Evolutionary conservation across 805 yeast species (phyloP).

Genomic region (Myxozyma monticola): DNA sequence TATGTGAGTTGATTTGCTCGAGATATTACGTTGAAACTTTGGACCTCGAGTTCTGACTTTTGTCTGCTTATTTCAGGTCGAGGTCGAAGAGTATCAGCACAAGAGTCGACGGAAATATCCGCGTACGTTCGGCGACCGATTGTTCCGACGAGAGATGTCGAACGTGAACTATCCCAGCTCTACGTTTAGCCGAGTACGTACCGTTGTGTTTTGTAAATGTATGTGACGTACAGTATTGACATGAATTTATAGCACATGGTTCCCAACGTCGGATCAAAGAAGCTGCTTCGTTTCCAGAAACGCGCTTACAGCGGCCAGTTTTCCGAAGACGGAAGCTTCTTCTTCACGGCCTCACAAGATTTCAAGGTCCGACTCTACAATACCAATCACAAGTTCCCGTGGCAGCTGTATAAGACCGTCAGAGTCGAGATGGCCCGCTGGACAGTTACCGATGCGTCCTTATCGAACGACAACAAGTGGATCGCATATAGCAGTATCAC

Average conservation of each 20-base stretch:
- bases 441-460: constrained; percentile 37
- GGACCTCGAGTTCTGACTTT: background rate
- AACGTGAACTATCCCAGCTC: constrained; percentile 15
- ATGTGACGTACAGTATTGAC: background rate
- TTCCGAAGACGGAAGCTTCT: constrained; percentile 35
- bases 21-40: background rate
- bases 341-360: constrained; percentile 34
- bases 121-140: constrained; percentile 17
- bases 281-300: constrained; percentile 17
- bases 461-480: constrained; percentile 32
- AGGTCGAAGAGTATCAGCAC: constrained; percentile 11
- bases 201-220: background rate
- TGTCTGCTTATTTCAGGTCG: constrained; percentile 12
- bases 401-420: constrained; percentile 29
- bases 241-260: constrained; percentile 19
- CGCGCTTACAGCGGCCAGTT: constrained; percentile 37
- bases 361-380: constrained; percentile 33
- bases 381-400: constrained; percentile 24
- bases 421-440: constrained; percentile 29
- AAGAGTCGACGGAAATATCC: constrained; percentile 25
- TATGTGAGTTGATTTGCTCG: constrained; percentile 7
- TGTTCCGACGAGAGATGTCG: constrained; percentile 25
- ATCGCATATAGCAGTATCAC: constrained; percentile 32
- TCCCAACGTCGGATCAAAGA: constrained; percentile 12
- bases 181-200: constrained; percentile 16